Evolutionary conservation across 371 early-diverging fungal species (phyloP), one percentile per base, ranked within the genome.

Genomic region (Circinella minor): DNA sequence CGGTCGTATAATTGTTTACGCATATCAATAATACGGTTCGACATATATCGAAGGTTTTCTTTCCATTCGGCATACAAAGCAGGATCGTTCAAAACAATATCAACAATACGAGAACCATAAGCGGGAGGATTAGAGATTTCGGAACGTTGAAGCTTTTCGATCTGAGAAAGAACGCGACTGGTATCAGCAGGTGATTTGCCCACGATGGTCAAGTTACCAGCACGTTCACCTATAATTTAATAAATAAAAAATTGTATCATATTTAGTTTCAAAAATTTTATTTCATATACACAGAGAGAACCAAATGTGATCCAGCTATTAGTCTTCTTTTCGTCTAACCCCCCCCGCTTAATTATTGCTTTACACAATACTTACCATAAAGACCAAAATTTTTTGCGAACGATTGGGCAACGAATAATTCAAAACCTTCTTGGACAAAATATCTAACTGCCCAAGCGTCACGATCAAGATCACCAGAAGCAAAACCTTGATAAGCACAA

Each of bases 311-410:
- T 6, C 39, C 6, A 9, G 9, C 3, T 11, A 6, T 3, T 3
- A 6, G 43, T 9, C 11, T 43, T 11, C 43, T 43, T 43, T 27
- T 27, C 0, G 2, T 27, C 27, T 27, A 27, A n/a, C n/a, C 43
- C 55, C 4, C 55, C 34, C 55, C 20, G 2, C 27, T 27, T 27
- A 55, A 37, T 61, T 37, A 37, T 61, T 61, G 27, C 1, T 10
- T 61, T n/a, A 37, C 17, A 47, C 27, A 11, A 68, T 15, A 27
- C n/a, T 77, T 80, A 92, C 90, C 89, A 84, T 98, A 98, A 54
- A 98, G 86, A 46, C 98, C 98, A 90, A 98, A 94, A 87, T 98
- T 98, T 86, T 98, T 98, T 76, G 95, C 91, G 84, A 91, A 98
- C 6, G 94, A 94, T 84, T 97, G 94, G 34, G 95, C 92, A 17